phyloP scores from a whole-genome alignment of 257 asterid species.

The Nicotiana tabacum region DNA sequence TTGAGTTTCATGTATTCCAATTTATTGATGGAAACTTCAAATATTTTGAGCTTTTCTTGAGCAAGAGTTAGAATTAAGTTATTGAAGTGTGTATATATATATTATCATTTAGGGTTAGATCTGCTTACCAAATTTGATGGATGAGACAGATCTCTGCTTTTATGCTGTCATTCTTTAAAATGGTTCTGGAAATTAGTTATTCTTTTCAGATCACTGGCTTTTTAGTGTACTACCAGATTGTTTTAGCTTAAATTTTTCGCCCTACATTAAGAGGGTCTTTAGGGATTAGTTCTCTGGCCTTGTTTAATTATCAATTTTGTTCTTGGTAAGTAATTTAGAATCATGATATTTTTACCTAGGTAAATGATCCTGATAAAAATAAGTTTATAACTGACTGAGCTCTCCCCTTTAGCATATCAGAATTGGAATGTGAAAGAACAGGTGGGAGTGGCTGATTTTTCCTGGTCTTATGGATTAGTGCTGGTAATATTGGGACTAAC shows the following conservation, averaged over 20 bases:
- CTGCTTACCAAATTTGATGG: background rate
- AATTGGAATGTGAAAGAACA: no score
- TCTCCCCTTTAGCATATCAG: no score
- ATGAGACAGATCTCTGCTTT: background rate
- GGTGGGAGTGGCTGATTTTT: no score
- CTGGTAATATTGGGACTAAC: background rate
- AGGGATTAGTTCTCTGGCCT: background rate
- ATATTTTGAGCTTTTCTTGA: background rate
- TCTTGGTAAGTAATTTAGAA: background rate
- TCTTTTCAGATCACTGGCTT: no score
- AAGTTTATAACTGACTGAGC: no score
- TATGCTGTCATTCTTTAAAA: no score
- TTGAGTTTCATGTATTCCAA: background rate
- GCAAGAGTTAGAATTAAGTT: background rate
- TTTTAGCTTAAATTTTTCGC: no score
- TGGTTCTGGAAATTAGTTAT: no score
- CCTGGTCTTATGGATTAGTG: no score
- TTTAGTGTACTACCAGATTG: no score
- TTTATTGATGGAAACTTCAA: background rate
- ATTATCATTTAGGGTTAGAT: background rate
- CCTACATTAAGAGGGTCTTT: no score
- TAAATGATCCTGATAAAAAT: background rate
- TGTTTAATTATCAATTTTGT: background rate
- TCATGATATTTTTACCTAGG: background rate
- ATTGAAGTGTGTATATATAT: background rate